These are phyloP conservation scores for Didymella glomerata DNA, from an alignment of 2,329 filamentous ascomycete genomes.

Conservation along the genomic window DNA sequence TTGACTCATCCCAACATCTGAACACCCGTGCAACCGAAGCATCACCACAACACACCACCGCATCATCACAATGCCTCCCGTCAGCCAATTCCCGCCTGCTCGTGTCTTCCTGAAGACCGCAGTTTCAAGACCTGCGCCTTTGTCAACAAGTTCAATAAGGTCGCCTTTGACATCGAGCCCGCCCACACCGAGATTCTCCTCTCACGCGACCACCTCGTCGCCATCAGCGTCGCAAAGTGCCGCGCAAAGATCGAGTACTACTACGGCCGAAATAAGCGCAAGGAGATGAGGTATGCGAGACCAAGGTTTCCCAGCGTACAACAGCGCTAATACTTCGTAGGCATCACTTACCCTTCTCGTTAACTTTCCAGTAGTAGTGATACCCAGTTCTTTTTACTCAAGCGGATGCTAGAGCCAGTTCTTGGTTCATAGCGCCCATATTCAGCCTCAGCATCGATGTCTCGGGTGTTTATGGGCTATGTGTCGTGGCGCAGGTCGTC, in stretches of 20 bases:
- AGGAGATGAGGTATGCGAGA: constrained; percentile 12
- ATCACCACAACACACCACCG: background rate
- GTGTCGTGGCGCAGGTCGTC: constrained; percentile 15
- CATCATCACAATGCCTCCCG: constrained; percentile 34
- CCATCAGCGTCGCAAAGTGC: constrained; percentile 11
- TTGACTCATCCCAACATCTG: background rate
- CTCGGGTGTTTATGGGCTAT: constrained; percentile 3
- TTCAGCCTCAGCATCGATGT: background rate
- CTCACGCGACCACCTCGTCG: constrained; percentile 14
- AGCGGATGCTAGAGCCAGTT: background rate
- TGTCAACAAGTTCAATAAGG: constrained; percentile 16
- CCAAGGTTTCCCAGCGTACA: background rate
- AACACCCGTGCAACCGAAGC: constrained; percentile 6
- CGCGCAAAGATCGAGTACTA: constrained; percentile 5
- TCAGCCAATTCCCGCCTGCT: constrained; percentile 42
- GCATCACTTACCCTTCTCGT: background rate
- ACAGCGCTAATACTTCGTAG: background rate
- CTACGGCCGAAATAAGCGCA: constrained; percentile 2
- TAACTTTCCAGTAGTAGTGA: background rate
- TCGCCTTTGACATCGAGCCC: constrained; percentile 16
- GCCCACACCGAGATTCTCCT: constrained; percentile 19
- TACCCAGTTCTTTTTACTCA: constrained; percentile 2
- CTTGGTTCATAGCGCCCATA: background rate
- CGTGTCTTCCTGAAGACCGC: constrained; percentile 38
- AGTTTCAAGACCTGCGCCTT: constrained; percentile 11